Evolutionary conservation across 2,329 filamentous ascomycete species (phyloP).

Genomic region (Fusarium musae): DNA sequence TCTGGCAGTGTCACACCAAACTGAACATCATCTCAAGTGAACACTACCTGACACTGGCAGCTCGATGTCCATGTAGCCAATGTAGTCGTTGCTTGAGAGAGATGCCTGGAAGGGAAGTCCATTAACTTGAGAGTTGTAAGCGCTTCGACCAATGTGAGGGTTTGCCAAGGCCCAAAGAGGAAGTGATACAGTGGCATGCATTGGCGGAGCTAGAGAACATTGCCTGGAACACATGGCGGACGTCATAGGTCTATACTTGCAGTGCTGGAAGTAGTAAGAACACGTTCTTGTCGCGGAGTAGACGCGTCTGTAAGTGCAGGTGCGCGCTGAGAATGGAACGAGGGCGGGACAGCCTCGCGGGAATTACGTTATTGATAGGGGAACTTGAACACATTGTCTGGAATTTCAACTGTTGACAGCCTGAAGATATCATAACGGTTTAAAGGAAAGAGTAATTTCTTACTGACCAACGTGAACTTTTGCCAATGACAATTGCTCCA

Average conservation of each 20-base stretch:
- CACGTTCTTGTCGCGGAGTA: rapidly evolving
- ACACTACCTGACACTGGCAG: background rate
- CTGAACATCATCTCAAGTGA: background rate
- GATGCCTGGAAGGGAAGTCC: background rate
- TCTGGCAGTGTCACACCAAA: background rate
- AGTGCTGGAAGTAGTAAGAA: background rate
- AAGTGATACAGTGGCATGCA: background rate
- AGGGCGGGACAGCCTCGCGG: rapidly evolving
- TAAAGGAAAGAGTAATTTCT: too few species aligned
- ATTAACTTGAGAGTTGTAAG: background rate
- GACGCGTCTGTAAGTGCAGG: background rate
- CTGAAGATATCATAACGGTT: too few species aligned
- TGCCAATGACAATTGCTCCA: too few species aligned
- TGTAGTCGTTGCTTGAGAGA: rapidly evolving
- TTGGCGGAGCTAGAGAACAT: background rate
- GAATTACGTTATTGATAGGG: rapidly evolving
- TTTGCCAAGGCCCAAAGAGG: too few species aligned
- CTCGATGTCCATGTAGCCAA: rapidly evolving
- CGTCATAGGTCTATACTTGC: background rate
- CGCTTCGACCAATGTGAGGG: rapidly evolving
- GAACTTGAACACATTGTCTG: too few species aligned
- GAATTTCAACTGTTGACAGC: too few species aligned
- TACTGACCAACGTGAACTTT: too few species aligned
- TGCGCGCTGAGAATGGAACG: too few species aligned
- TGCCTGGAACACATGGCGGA: background rate